Evolutionary conservation across 805 yeast species (phyloP).

Genomic region (Komagataella pseudopastoris): DNA sequence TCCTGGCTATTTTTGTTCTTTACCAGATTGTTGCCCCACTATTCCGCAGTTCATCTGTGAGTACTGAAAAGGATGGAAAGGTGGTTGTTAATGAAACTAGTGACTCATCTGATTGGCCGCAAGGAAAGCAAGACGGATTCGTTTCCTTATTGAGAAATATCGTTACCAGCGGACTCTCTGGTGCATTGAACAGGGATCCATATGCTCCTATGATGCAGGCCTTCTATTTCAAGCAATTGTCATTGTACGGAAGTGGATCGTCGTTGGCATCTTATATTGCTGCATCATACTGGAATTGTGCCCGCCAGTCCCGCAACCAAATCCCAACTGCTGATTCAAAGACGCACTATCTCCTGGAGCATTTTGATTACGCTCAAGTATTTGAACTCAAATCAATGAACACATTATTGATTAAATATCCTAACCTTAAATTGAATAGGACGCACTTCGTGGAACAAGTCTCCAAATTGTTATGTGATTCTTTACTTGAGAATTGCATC

Average conservation of each 20-base stretch:
- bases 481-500: slow-evolving; percentile 5
- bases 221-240: slow-evolving; percentile 8
- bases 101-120: background rate
- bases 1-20: slow-evolving; percentile 8
- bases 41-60: background rate
- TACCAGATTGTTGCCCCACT: slow-evolving; percentile 4
- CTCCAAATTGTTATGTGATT: slow-evolving; percentile 6
- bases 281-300: background rate
- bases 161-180: background rate
- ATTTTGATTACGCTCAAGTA: background rate
- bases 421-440: background rate
- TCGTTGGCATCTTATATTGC: background rate
- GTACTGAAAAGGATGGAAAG: background rate
- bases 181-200: background rate
- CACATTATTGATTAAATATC: background rate
- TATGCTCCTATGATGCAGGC: slow-evolving; percentile 9
- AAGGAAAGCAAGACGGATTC: background rate
- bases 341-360: background rate
- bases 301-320: background rate
- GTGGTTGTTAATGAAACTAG: background rate
- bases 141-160: background rate
- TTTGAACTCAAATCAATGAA: background rate
- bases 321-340: background rate
- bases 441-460: background rate
- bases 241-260: background rate